phyloP scores from a whole-genome alignment of 208 protist genomes.

The Crithidia sp. region DNA sequence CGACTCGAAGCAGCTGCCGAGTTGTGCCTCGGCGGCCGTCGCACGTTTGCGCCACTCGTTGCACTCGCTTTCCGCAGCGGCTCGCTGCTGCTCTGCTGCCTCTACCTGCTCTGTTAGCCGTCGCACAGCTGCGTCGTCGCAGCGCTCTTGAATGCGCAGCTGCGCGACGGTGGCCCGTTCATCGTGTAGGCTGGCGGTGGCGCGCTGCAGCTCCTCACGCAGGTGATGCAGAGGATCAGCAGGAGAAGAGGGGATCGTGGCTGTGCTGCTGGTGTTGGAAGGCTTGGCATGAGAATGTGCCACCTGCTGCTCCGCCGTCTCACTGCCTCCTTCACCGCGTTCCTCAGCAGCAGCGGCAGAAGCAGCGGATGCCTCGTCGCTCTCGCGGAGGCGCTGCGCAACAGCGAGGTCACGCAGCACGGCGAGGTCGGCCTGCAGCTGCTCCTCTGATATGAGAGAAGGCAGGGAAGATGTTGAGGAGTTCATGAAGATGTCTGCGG shows the following conservation, averaged over 20 bases:
- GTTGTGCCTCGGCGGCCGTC: not conserved
- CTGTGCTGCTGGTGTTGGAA: not conserved
- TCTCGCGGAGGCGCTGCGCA: not conserved
- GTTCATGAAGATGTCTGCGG: not conserved
- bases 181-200: constrained; percentile 33
- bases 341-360: not conserved
- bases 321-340: too few species aligned
- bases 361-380: not conserved
- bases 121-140: constrained; percentile 20
- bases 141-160: constrained; percentile 35
- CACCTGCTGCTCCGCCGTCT: too few species aligned
- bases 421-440: constrained; percentile 1
- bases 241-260: not conserved
- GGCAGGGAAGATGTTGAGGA: constrained; percentile 6
- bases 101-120: constrained; percentile 10
- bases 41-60: constrained; percentile 28
- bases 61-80: constrained; percentile 26
- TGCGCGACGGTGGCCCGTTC: constrained; percentile 27
- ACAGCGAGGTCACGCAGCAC: not conserved
- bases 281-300: too few species aligned
- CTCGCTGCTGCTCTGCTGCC: constrained; percentile 17
- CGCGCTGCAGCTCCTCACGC: constrained; percentile 17
- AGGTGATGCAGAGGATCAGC: constrained; percentile 12
- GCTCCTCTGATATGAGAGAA: not conserved
- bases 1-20: constrained; percentile 10